Percentiles rank a stretch among this genome's conserved stretches.
Conservation (phyloP, 805 yeast genomes). For the Nakazawaea anatomiae region DNA sequence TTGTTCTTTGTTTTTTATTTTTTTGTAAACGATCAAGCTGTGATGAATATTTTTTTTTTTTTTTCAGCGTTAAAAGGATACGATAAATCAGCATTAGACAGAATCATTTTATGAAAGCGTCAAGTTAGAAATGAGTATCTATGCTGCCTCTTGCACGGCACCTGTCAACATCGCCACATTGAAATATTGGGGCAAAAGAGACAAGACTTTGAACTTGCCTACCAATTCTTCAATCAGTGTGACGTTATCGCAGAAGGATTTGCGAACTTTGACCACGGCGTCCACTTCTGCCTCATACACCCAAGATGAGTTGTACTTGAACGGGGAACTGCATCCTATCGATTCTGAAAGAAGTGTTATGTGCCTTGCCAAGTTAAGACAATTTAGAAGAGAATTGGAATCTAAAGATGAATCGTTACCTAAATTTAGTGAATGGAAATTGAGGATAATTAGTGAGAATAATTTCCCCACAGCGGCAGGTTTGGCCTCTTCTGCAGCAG, state of each 20-base stretch:
- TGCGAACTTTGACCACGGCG: slow-evolving; percentile 88
- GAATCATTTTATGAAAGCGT: no score
- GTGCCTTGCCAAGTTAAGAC: slow-evolving; percentile 71
- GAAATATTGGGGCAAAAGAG: slow-evolving; percentile 99
- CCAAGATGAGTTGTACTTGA: slow-evolving; percentile 74
- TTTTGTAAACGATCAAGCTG: not conserved
- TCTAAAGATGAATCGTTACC: slow-evolving; percentile 46
- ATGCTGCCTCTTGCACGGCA: slow-evolving; percentile 82
- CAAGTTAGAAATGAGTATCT: slow-evolving; percentile 36
- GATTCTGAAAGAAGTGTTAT: slow-evolving; percentile 58
- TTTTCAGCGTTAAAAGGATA: not conserved
- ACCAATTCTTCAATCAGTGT: slow-evolving; percentile 96
- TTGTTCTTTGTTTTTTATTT: not conserved
- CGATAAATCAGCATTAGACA: not conserved
- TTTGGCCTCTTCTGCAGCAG: slow-evolving; percentile 96
- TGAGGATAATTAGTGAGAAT: slow-evolving; percentile 86
- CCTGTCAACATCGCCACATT: slow-evolving; percentile 97
- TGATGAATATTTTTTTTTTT: not conserved
- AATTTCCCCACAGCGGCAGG: slow-evolving; percentile 99
- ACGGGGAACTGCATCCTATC: slow-evolving; percentile 76
- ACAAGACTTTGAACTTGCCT: slow-evolving; percentile 80
- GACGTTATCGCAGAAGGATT: slow-evolving; percentile 84
- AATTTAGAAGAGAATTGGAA: slow-evolving; percentile 60
- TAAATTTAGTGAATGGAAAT: slow-evolving; percentile 52
- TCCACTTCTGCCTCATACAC: slow-evolving; percentile 53